Conservation (phyloP, 164 flowering plant genomes). For the Vitis riparia region DNA sequence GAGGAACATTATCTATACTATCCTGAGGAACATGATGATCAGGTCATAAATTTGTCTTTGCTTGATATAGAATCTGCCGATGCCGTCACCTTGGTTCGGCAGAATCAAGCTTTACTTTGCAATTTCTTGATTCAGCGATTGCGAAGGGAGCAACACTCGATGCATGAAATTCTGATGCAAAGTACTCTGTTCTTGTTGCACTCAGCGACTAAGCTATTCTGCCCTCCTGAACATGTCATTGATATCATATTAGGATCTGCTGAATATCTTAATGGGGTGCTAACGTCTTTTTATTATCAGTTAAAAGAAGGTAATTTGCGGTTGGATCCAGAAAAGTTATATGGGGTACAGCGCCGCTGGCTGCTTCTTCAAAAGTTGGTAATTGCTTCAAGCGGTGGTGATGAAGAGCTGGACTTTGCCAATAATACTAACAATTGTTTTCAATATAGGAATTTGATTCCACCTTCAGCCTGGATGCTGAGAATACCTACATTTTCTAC, state of each 20-base stretch:
- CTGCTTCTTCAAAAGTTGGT: constrained; percentile 73
- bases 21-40: constrained; percentile 36
- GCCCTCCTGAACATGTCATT: constrained; percentile 70
- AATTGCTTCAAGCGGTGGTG: constrained; percentile 68
- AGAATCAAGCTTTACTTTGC: constrained; percentile 75
- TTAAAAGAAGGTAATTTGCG: constrained; percentile 55
- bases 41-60: constrained; percentile 42
- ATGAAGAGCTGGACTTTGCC: constrained; percentile 33
- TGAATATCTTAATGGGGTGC: constrained; percentile 57
- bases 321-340: constrained; percentile 46
- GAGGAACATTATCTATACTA: constrained; percentile 27
- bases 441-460: constrained; percentile 54
- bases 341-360: constrained; percentile 77
- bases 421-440: constrained; percentile 30
- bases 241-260: constrained; percentile 68
- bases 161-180: constrained; percentile 84
- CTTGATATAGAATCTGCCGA: constrained; percentile 54
- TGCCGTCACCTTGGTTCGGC: constrained; percentile 86
- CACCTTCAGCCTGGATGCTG: constrained; percentile 76
- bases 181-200: constrained; percentile 64
- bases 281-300: constrained; percentile 53
- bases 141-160: constrained; percentile 59
- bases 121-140: constrained; percentile 58
- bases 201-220: constrained; percentile 67
- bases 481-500: constrained; percentile 61